A percentile compares a stretch with the other conserved stretches of the same genome.
phyloP scores from a whole-genome alignment of 371 early-diverging fungal genomes.

The Zychaea mexicana region DNA sequence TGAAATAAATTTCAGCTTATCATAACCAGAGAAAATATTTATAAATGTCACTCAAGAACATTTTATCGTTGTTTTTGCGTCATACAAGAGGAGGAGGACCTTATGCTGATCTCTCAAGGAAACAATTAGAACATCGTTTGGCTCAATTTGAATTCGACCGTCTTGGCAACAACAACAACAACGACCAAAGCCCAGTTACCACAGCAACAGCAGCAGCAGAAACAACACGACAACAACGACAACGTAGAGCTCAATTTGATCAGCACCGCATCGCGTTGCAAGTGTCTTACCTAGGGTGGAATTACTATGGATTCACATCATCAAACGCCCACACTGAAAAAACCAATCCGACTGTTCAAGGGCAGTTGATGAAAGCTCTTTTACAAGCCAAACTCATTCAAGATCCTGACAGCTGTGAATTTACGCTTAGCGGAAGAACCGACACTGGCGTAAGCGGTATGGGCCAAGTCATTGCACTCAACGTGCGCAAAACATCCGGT shows the following conservation, averaged over 20 bases:
- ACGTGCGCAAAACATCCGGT: slow-evolving; percentile 71
- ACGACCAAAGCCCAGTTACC: neutral
- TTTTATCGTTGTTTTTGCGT: neutral
- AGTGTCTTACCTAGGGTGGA: slow-evolving; percentile 91
- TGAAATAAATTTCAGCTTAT: too few relatives aligned
- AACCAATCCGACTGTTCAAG: slow-evolving; percentile 79
- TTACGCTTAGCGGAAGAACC: slow-evolving; percentile 89
- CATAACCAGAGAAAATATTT: too few relatives aligned
- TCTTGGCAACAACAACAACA: neutral
- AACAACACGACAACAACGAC: neutral
- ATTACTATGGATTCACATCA: slow-evolving; percentile 87
- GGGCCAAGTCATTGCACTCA: slow-evolving; percentile 84
- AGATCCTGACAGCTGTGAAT: slow-evolving; percentile 60
- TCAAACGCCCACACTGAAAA: slow-evolving; percentile 43
- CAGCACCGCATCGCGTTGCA: slow-evolving; percentile 81
- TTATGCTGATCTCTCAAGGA: neutral
- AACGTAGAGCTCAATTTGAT: too few relatives aligned
- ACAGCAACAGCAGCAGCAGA: too few relatives aligned
- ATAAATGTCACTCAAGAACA: neutral
- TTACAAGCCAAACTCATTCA: slow-evolving; percentile 70
- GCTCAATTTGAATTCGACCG: neutral
- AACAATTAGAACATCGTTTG: neutral
- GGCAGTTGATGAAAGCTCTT: slow-evolving; percentile 78
- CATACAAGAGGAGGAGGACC: neutral
- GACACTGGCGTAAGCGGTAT: slow-evolving; percentile 95